phyloP scores from a whole-genome alignment of 805 yeast species.

The Candida koratica region DNA sequence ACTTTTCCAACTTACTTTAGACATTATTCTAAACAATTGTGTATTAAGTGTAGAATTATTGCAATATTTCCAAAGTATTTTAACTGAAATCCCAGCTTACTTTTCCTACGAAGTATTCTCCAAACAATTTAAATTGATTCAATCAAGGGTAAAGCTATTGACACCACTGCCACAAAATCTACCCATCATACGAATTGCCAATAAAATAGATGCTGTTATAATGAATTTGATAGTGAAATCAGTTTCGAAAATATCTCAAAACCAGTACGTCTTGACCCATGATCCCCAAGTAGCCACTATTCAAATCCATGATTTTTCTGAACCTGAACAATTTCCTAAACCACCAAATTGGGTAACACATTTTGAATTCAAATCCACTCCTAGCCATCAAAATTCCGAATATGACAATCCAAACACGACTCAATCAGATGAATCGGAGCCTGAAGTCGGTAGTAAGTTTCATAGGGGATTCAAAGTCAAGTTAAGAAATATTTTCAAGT shows the following conservation, averaged over 20 bases:
- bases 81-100: slow-evolving; percentile 8
- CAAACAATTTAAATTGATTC: slow-evolving; percentile 8
- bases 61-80: slow-evolving; percentile 6
- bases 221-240: slow-evolving; percentile 1
- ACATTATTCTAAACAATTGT: slow-evolving; percentile 7
- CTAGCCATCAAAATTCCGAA: slow-evolving; percentile 11
- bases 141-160: slow-evolving; percentile 1
- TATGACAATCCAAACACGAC: background rate
- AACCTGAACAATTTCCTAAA: background rate
- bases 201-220: slow-evolving; percentile 4
- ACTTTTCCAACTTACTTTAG: slow-evolving; percentile 4
- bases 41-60: slow-evolving; percentile 5
- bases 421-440: background rate
- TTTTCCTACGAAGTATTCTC: slow-evolving; percentile 12
- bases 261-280: slow-evolving; percentile 1
- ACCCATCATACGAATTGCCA: slow-evolving; percentile 1
- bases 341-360: slow-evolving; percentile 11
- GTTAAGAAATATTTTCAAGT: slow-evolving; percentile 4
- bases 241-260: slow-evolving; percentile 1
- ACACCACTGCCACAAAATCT: background rate
- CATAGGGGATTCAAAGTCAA: slow-evolving; percentile 8
- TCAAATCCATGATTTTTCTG: slow-evolving; percentile 1
- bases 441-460: background rate
- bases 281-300: slow-evolving; percentile 2
- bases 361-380: slow-evolving; percentile 4